Evolutionary conservation across 768 basidiomycete species (phyloP).

Genomic region (Coprinellus micaceus): DNA sequence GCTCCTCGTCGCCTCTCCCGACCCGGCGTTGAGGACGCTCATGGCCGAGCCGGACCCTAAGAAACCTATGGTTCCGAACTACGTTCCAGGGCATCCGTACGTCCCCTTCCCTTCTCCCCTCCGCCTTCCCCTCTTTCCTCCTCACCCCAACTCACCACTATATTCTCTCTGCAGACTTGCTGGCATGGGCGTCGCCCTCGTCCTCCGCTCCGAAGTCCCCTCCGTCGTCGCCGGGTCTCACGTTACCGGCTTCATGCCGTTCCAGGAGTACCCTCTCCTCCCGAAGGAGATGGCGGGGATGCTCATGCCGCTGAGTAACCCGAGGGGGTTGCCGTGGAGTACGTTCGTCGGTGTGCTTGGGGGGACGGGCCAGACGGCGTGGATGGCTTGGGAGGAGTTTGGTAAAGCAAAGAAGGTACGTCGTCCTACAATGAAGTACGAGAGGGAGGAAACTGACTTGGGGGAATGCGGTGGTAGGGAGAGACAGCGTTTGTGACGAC

Average conservation of each 20-base stretch:
- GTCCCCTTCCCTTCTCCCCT: neutral
- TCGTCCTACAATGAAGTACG: neutral
- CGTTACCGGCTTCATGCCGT: constrained; percentile 5
- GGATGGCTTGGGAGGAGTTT: constrained; percentile 24
- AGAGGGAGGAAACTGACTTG: neutral
- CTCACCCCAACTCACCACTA: too few species aligned
- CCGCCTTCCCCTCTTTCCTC: neutral
- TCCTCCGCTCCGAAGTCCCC: constrained; percentile 30
- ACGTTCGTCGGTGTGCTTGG: constrained; percentile 37
- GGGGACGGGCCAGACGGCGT: constrained; percentile 30
- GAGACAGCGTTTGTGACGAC: constrained; percentile 24
- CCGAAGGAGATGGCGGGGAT: constrained; percentile 5
- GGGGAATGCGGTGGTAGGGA: constrained; percentile 10
- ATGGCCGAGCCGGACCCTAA: constrained; percentile 27
- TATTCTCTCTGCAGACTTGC: neutral
- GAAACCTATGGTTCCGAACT: constrained; percentile 15
- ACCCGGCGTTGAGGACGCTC: constrained; percentile 37
- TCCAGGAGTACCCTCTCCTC: neutral
- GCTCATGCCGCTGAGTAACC: constrained; percentile 30
- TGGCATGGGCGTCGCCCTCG: constrained; percentile 13
- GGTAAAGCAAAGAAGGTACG: constrained; percentile 28
- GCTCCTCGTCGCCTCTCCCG: constrained; percentile 39
- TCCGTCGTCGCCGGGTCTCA: constrained; percentile 11
- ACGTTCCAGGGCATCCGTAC: constrained; percentile 6
- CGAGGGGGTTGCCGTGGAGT: constrained; percentile 38